Percentiles rank a stretch among this genome's conserved stretches.
Conservation (phyloP, 176 grass and related monocot genomes). For the Carex scoparia region DNA sequence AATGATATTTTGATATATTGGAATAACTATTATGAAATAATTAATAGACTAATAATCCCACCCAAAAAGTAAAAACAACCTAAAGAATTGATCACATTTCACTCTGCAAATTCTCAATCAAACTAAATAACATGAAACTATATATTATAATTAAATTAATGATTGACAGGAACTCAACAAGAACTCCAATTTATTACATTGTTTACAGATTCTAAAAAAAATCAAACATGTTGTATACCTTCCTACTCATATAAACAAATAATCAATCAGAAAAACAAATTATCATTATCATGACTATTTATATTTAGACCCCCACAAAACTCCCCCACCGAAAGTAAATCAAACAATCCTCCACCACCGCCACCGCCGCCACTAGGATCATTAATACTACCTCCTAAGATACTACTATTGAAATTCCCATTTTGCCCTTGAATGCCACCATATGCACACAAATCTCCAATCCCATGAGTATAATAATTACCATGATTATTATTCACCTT, state of each 20-base stretch:
- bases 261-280: conserved; percentile 48
- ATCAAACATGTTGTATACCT: conserved; percentile 4
- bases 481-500: neutral
- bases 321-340: conserved; percentile 65
- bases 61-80: neutral
- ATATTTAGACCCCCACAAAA: conserved; percentile 46
- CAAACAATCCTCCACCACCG: conserved; percentile 45
- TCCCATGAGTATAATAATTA: conserved; percentile 4
- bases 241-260: conserved; percentile 15
- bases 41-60: neutral
- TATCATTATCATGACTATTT: conserved; percentile 38
- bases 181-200: conserved; percentile 20
- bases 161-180: conserved; percentile 8
- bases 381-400: neutral
- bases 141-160: neutral
- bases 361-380: conserved; percentile 7
- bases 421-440: conserved; percentile 4
- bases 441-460: conserved; percentile 18
- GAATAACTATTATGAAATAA: neutral
- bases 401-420: neutral
- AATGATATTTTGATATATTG: neutral
- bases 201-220: conserved; percentile 9
- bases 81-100: neutral
- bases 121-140: neutral
- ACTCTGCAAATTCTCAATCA: neutral